Percentiles rank a stretch among this genome's conserved stretches.
phyloP scores from a whole-genome alignment of 164 flowering plant species.

The Vitis amurensis region DNA sequence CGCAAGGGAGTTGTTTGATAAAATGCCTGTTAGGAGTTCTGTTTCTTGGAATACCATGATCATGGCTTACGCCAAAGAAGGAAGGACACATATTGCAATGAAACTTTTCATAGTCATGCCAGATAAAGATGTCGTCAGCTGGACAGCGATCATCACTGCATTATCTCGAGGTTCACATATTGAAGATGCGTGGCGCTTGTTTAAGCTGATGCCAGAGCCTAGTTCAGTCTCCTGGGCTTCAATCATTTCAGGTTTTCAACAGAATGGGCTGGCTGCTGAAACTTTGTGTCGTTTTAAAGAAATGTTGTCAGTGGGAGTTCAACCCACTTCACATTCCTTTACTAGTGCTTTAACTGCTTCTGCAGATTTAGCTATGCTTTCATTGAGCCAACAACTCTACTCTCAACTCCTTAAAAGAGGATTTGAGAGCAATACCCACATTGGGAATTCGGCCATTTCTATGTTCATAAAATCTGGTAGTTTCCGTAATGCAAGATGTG shows the following conservation, averaged over 20 bases:
- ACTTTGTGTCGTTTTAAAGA: constrained; percentile 27
- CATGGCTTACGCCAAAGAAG: constrained; percentile 24
- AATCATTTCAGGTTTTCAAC: constrained; percentile 33
- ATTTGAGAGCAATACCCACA: constrained; percentile 18
- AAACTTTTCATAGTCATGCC: constrained; percentile 30
- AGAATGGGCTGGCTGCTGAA: constrained; percentile 27
- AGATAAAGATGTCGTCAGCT: constrained; percentile 21
- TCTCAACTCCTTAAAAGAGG: constrained; percentile 28
- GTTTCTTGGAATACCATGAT: constrained; percentile 40
- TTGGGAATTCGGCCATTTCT: constrained; percentile 30
- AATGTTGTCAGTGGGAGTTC: constrained; percentile 26
- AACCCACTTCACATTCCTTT: constrained; percentile 31
- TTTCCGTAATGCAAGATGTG: constrained; percentile 15
- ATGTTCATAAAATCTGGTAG: constrained; percentile 34
- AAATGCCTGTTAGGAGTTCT: constrained; percentile 18
- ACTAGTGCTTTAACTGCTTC: constrained; percentile 33
- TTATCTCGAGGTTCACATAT: constrained; percentile 16
- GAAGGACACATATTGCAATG: constrained; percentile 23
- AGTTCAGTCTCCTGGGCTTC: constrained; percentile 37
- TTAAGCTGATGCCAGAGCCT: constrained; percentile 28
- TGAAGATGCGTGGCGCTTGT: constrained; percentile 24
- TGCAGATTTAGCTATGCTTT: constrained; percentile 29
- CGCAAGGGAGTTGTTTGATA: constrained; percentile 30
- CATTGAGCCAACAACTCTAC: constrained; percentile 29
- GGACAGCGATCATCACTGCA: constrained; percentile 33